Evolutionary conservation across 148 eudicot genomes (phyloP).

Genomic region (Simmondsia chinensis): DNA sequence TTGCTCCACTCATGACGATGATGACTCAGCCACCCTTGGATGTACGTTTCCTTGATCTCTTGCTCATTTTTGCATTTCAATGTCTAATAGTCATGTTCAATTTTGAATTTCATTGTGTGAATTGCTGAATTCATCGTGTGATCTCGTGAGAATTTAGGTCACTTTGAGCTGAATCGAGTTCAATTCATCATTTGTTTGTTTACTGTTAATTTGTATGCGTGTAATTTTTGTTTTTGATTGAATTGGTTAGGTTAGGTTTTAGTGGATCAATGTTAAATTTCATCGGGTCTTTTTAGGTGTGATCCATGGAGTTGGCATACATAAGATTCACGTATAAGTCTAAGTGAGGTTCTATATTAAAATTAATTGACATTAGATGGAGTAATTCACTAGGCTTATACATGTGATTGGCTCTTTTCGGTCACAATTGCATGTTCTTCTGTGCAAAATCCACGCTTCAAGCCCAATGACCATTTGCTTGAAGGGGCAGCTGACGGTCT

Average conservation of each 20-base stretch:
- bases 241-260: conserved; percentile 16
- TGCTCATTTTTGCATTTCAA: background rate
- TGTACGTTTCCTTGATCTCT: conserved; percentile 20
- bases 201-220: background rate
- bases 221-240: conserved; percentile 8
- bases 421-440: too few species aligned
- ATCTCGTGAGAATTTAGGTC: conserved; percentile 29
- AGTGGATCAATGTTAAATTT: conserved; percentile 38
- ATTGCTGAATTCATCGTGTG: conserved; percentile 9
- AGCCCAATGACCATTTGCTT: too few species aligned
- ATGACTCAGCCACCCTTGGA: conserved; percentile 65
- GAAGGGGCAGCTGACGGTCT: too few species aligned
- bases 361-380: too few species aligned
- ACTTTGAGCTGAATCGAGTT: background rate
- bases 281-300: too few species aligned
- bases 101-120: conserved; percentile 1
- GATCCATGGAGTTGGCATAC: too few species aligned
- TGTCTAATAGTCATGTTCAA: background rate
- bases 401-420: too few species aligned
- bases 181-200: background rate
- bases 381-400: too few species aligned
- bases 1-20: conserved; percentile 44
- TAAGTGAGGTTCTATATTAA: too few species aligned
- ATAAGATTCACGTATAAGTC: too few species aligned
- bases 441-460: too few species aligned